phyloP scores from a whole-genome alignment of 2,329 filamentous ascomycete species.

The Phialophora macrospora region DNA sequence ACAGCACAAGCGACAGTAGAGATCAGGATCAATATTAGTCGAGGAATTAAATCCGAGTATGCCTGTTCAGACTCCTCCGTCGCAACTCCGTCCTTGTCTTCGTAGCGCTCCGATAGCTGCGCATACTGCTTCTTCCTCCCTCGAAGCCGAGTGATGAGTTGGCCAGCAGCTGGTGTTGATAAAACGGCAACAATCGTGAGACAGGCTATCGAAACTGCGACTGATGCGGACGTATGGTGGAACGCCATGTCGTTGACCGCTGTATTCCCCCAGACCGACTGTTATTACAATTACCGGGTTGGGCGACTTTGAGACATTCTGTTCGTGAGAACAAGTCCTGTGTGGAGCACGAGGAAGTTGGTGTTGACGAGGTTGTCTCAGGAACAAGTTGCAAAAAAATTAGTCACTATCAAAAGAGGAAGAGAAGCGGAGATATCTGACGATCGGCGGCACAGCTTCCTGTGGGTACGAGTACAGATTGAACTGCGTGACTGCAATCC shows the following conservation, averaged over 20 bases:
- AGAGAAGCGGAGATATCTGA: background rate
- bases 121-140: constrained; percentile 29
- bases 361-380: background rate
- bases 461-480: background rate
- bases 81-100: constrained; percentile 72
- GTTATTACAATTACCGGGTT: constrained; percentile 4
- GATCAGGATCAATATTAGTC: constrained; percentile 60
- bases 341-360: background rate
- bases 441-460: background rate
- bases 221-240: constrained; percentile 26
- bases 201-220: constrained; percentile 33
- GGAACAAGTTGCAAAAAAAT: background rate
- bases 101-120: constrained; percentile 56
- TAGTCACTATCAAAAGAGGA: background rate
- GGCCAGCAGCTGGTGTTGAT: constrained; percentile 28
- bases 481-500: background rate
- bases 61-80: constrained; percentile 65
- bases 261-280: background rate
- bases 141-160: constrained; percentile 21
- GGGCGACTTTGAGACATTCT: background rate
- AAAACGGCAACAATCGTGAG: constrained; percentile 27
- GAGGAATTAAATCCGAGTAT: constrained; percentile 67
- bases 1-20: constrained; percentile 59
- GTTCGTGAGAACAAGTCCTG: background rate
- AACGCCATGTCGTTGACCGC: constrained; percentile 10